These are phyloP conservation scores for Leccinum cinnamomeum DNA, from an alignment of 1,284 basidiomycete species.

Conservation along the genomic window DNA sequence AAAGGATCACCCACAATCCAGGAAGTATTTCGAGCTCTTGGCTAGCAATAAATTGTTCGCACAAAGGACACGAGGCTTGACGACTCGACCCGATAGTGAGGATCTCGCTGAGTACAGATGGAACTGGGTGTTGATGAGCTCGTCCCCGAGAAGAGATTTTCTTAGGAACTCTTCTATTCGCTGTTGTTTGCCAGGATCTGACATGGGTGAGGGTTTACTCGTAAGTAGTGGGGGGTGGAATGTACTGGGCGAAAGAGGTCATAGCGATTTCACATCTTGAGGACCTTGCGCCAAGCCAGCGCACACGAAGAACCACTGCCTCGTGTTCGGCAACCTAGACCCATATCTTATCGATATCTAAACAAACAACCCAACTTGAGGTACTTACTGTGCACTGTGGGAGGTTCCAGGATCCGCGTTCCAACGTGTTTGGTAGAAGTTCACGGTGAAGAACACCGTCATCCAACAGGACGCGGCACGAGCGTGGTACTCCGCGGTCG, in stretches of 20 bases:
- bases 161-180: background rate
- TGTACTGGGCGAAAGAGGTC: background rate
- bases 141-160: background rate
- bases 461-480: background rate
- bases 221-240: background rate
- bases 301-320: background rate
- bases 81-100: background rate
- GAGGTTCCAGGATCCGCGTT: background rate
- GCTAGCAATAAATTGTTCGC: background rate
- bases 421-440: background rate
- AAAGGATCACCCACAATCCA: background rate
- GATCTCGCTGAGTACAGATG: background rate
- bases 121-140: background rate
- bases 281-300: background rate
- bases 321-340: background rate
- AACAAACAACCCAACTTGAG: background rate
- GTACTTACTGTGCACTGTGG: background rate
- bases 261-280: background rate
- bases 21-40: background rate
- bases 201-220: background rate
- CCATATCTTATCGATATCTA: background rate
- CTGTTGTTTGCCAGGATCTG: background rate
- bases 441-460: background rate
- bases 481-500: background rate
- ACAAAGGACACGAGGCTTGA: constrained; percentile 1